A percentile compares a stretch with the other conserved stretches of the same genome.
phyloP scores from a whole-genome alignment of 1,284 basidiomycete species.

The Ganoderma leucocontextum region DNA sequence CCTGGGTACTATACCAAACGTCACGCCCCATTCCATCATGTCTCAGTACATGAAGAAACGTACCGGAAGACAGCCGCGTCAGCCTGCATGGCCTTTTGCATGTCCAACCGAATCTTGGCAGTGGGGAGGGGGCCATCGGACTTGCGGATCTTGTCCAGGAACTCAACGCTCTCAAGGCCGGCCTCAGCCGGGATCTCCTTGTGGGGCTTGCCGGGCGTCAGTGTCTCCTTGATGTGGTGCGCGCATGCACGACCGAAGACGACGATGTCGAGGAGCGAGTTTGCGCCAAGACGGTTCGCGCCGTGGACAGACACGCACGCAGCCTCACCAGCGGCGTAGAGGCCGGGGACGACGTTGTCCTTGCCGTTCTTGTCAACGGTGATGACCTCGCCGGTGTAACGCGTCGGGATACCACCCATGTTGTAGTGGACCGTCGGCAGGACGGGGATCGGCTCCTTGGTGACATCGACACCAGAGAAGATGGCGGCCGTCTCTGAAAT shows the following conservation, averaged over 20 bases:
- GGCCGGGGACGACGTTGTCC: constrained; percentile 94
- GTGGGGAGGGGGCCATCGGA: constrained; percentile 88
- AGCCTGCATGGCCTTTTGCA: constrained; percentile 99
- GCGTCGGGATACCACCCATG: constrained; percentile 99
- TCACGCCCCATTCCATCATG: background rate
- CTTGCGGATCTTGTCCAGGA: constrained; percentile 91
- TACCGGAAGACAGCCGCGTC: constrained; percentile 92
- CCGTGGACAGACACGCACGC: constrained; percentile 99
- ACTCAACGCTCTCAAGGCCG: constrained; percentile 87
- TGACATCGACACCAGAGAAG: constrained; percentile 99
- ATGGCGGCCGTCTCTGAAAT: constrained; percentile 99
- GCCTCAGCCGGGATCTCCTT: constrained; percentile 90
- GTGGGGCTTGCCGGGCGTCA: constrained; percentile 92
- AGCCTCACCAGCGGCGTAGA: constrained; percentile 99
- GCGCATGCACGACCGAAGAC: constrained; percentile 99
- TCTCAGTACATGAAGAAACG: constrained; percentile 28
- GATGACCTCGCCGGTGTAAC: constrained; percentile 97
- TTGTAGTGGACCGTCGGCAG: constrained; percentile 97
- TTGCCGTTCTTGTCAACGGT: constrained; percentile 88
- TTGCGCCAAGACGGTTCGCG: constrained; percentile 99
- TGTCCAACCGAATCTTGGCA: constrained; percentile 90
- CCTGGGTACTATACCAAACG: constrained; percentile 74
- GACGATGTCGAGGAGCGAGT: constrained; percentile 98
- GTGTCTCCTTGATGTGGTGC: constrained; percentile 95
- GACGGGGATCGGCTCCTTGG: constrained; percentile 99